Evolutionary conservation across 2,329 filamentous ascomycete species (phyloP), one percentile per base, ranked within the genome.

Genomic region (Purpureocillium lavendulum): DNA sequence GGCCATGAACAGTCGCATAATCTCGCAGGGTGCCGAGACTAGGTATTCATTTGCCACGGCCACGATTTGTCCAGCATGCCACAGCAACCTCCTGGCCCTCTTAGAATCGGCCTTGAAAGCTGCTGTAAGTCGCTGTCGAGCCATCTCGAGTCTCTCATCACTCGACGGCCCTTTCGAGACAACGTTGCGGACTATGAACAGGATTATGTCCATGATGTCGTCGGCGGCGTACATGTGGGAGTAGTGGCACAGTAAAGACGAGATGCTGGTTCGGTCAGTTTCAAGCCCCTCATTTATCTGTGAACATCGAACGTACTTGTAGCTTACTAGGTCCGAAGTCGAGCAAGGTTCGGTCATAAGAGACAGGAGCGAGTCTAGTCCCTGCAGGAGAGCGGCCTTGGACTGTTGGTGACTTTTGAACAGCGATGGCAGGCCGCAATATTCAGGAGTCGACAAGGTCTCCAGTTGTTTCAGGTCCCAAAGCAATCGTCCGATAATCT

Each of bases 1-100:
- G 36, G 53, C 55, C 49, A 56, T 57, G 38, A 59, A 59, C 2
- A 58, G 29, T 6, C 55, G 52, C 47, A 59, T 48, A 24, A 56
- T 53, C 33, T 58, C 55, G 33, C 54, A 57, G 1, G 57, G 56
- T 2, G 54, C 47, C 12, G 54, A 54, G 12, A 55, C 53, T 1
- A 54, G 35, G 33, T 54, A 55, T 26, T 57, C 53, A 34, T 51
- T 52, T 29, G 56, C 53, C 3, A 53, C 46, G 9, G 50, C 50
- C 5, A 55, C 44, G 13, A 59, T 59, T 21, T 58, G 55, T 1
- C 52, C 54, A 2, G 56, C 54, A 36, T 57, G 56, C 48, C 49
- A 57, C 8, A 50, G 43, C 7, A 56, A 45, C n/a, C 35, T 45
- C 1, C 56, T 45, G 1, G 52, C 42, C 21, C 45, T 41, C 0